phyloP scores from a whole-genome alignment of 306 rosid species.

The Malus orientalis region DNA sequence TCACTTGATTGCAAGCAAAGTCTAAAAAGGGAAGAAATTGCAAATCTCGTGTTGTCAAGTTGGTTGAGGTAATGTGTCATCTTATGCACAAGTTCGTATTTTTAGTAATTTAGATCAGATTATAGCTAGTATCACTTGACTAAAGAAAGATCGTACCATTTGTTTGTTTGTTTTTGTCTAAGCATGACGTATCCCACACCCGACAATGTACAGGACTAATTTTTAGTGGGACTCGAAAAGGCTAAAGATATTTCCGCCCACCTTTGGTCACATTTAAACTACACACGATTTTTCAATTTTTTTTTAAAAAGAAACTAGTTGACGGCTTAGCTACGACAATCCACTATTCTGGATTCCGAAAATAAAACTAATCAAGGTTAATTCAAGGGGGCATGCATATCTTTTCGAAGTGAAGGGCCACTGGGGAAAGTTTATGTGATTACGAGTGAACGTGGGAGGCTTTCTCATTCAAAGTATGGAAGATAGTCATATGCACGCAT shows the following conservation, averaged over 20 bases:
- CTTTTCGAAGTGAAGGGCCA: background rate
- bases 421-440: background rate
- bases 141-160: no score
- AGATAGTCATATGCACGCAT: background rate
- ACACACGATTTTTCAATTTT: no score
- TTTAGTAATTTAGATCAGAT: no score
- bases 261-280: no score
- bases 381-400: background rate
- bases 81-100: no score
- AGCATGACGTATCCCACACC: no score
- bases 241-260: no score
- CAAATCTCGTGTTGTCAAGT: background rate
- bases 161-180: no score
- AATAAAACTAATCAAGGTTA: background rate
- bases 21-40: background rate
- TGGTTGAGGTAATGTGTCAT: background rate
- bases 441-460: background rate
- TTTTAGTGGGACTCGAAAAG: no score
- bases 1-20: background rate
- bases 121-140: no score
- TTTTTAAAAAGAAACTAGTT: no score
- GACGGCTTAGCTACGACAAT: fast-evolving
- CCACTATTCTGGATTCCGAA: fast-evolving
- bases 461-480: background rate
- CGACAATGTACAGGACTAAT: no score